These are phyloP conservation scores for Pleurotus eryngii DNA, from an alignment of 768 basidiomycete genomes.

Conservation along the genomic window DNA sequence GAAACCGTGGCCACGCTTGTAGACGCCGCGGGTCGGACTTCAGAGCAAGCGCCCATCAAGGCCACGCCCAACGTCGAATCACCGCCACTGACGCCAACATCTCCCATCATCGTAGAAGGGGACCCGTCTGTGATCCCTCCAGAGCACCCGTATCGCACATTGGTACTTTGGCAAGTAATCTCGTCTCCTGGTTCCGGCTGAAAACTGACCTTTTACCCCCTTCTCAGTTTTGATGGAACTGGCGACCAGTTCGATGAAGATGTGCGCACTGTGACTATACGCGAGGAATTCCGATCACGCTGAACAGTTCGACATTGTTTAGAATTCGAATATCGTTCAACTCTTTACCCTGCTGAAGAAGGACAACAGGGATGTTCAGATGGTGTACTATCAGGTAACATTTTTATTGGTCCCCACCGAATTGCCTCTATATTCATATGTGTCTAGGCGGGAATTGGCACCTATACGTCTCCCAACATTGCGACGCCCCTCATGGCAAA, in stretches of 20 bases:
- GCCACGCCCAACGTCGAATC: neutral
- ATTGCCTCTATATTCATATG: neutral
- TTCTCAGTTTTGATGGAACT: conserved; percentile 68
- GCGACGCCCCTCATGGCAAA: conserved; percentile 42
- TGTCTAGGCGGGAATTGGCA: conserved; percentile 49
- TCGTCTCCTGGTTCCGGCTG: too few species aligned
- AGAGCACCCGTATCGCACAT: conserved; percentile 13
- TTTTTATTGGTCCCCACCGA: too few species aligned
- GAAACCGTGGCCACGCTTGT: neutral
- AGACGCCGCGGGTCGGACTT: neutral
- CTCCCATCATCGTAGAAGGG: neutral
- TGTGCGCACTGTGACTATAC: too few species aligned
- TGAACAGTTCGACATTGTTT: too few species aligned
- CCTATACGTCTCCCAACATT: conserved; percentile 41
- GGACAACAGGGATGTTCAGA: conserved; percentile 44
- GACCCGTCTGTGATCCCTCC: conserved; percentile 12
- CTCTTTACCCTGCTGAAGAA: conserved; percentile 52
- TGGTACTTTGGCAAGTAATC: conserved; percentile 12
- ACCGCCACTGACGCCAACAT: neutral
- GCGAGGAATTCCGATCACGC: too few species aligned
- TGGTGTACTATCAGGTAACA: conserved; percentile 54
- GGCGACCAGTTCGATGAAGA: conserved; percentile 45
- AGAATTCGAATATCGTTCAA: conserved; percentile 48
- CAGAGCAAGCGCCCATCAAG: conserved; percentile 7
- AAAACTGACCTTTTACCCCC: too few species aligned